Evolutionary conservation across 1,284 basidiomycete species (phyloP).

Genomic region (Lentinula novae-zelandiae): DNA sequence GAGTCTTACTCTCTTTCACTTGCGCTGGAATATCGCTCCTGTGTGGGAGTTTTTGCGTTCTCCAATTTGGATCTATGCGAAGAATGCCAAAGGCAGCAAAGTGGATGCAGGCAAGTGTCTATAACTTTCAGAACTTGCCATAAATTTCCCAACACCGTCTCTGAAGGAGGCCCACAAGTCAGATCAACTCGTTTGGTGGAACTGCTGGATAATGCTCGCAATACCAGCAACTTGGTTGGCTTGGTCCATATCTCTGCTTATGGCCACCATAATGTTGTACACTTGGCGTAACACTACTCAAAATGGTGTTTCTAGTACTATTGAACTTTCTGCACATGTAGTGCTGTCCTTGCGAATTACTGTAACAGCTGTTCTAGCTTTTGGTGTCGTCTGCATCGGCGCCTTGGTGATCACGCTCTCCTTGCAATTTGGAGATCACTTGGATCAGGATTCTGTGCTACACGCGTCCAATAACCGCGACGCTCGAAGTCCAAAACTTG

Average conservation of each 20-base stretch:
- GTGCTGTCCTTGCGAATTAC: not conserved
- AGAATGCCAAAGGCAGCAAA: constrained; percentile 4
- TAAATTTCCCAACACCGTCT: not conserved
- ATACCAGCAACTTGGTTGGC: constrained; percentile 3
- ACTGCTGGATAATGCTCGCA: constrained; percentile 6
- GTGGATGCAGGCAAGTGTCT: not conserved
- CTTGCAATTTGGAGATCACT: not conserved
- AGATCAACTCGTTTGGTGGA: constrained; percentile 9
- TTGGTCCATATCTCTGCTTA: constrained; percentile 3
- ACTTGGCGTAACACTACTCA: constrained; percentile 4
- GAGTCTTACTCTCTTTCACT: constrained; percentile 6
- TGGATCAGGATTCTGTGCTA: not conserved
- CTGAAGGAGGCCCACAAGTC: constrained; percentile 1
- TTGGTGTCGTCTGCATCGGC: not conserved
- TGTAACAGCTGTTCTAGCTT: not conserved
- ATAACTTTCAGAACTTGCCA: not conserved
- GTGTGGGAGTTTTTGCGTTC: not conserved
- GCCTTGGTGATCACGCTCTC: not conserved
- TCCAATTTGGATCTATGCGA: constrained; percentile 7
- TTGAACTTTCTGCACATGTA: not conserved
- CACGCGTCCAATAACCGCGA: not conserved
- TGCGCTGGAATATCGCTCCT: constrained; percentile 6
- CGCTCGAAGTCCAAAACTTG: too few species aligned
- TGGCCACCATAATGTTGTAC: constrained; percentile 5
- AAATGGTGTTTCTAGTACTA: not conserved